Evolutionary conservation across 306 rosid species (phyloP), one percentile per base, ranked within the genome.

Genomic region (Corylus avellana): DNA sequence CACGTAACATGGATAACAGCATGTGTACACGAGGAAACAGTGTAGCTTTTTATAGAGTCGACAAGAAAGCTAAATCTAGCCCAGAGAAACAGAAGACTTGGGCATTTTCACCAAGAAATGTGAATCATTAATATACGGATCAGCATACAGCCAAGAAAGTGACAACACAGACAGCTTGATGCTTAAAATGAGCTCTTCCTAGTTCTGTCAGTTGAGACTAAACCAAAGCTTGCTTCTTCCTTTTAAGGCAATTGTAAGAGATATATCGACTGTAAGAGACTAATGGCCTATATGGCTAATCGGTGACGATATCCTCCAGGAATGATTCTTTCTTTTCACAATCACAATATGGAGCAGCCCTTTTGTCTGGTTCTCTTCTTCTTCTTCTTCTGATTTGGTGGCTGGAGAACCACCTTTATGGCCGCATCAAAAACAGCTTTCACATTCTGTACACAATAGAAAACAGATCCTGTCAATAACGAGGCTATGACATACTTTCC

Each of bases 361-460:
- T 78, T 92, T 48, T 92, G 92, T n/a, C 93, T 86, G 89, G 85
- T 95, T 75, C 92, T 86, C 90, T 89, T 91, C 88, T 85, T 89
- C 79, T 83, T 91, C 90, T 83, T 85, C 84, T 90, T 92, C 85
- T 87, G 95, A 86, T 89, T 92, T 37, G 98, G 94, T 1, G 98
- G 98, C 86, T 89, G 98, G 79, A 95, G 96, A 85, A 95, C 98
- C 85, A 91, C 92, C 85, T 95, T 91, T 77, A 95, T 92, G 62
- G 98, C 97, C 3, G 97, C 93, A 59, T 95, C 98, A 32, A 92
- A 95, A 82, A 94, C 97, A 18, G 97, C 97, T 84, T 92, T 94
- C 85, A 92, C 97, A 78, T 94, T 94, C 97, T 94, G 93, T 73
- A 88, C 68, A 75, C 47, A 79, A 75, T 79, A 75, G 62, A 64